A percentile compares a stretch with the other conserved stretches of the same genome.
Conservation (phyloP, 352 stramenopile species). For the Phytophthora parvispora region DNA sequence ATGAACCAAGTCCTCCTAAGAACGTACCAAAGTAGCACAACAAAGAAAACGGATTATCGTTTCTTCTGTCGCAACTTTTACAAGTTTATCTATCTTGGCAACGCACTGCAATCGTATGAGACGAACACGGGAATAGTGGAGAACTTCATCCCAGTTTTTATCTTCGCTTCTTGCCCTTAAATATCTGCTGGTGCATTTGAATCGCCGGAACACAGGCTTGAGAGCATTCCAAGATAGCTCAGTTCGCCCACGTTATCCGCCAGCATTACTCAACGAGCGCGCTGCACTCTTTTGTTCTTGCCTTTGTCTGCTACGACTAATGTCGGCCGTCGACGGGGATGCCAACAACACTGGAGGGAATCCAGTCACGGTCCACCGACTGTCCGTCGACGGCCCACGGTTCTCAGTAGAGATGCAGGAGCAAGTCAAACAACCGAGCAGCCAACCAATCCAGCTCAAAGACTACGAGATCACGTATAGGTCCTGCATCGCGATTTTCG, state of each 20-base stretch:
- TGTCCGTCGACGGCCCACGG: conserved; percentile 13
- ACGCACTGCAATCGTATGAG: background rate
- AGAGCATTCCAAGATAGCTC: background rate
- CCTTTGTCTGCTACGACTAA: background rate
- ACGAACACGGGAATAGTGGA: background rate
- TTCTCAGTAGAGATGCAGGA: conserved; percentile 10
- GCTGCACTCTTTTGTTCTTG: background rate
- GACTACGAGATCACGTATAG: conserved; percentile 38
- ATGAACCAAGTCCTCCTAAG: background rate
- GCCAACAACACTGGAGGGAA: background rate
- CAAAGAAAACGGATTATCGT: too few relatives aligned
- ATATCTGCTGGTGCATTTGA: too few relatives aligned
- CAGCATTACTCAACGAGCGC: too few relatives aligned
- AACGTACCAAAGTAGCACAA: background rate
- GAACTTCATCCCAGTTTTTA: background rate
- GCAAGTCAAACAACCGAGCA: background rate
- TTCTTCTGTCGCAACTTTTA: too few relatives aligned
- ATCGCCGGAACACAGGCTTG: too few relatives aligned
- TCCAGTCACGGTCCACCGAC: background rate
- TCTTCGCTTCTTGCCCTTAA: background rate
- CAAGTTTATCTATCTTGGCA: background rate
- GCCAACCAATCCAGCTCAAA: conserved; percentile 2
- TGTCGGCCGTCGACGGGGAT: conserved; percentile 3
- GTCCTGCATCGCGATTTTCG: conserved; percentile 29
- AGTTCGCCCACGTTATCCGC: background rate